phyloP scores from a whole-genome alignment of 2,329 filamentous ascomycete genomes.

The Hymenoscyphus repandus region DNA sequence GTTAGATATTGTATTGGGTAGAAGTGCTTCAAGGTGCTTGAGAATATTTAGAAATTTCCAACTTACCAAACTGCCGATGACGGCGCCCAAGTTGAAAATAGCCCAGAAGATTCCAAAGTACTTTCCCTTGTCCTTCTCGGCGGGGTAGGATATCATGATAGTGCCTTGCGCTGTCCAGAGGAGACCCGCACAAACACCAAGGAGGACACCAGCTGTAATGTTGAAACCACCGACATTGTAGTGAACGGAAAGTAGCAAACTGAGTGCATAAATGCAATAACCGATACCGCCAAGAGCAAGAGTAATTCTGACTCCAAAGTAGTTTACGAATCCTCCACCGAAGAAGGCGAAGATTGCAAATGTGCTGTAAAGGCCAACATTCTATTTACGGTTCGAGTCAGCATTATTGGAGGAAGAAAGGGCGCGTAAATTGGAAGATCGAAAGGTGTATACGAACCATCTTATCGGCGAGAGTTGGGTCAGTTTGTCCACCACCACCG shows the following conservation, averaged over 20 bases:
- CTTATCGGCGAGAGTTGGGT: slow-evolving; percentile 46
- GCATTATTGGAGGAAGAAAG: background rate
- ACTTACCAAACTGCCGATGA: slow-evolving; percentile 67
- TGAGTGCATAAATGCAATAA: slow-evolving; percentile 69
- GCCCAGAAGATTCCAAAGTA: slow-evolving; percentile 93
- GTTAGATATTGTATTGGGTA: background rate
- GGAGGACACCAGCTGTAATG: slow-evolving; percentile 69
- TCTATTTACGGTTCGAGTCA: slow-evolving; percentile 17
- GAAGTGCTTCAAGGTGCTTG: too few species aligned
- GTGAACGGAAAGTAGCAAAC: slow-evolving; percentile 67
- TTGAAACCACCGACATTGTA: slow-evolving; percentile 63
- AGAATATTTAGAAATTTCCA: background rate
- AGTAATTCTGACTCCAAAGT: slow-evolving; percentile 63
- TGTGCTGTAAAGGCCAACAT: slow-evolving; percentile 43
- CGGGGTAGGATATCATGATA: slow-evolving; percentile 87
- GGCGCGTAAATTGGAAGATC: background rate
- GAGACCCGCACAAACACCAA: slow-evolving; percentile 73
- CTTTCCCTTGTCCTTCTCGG: slow-evolving; percentile 74
- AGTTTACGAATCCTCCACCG: slow-evolving; percentile 74
- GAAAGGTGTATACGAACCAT: slow-evolving; percentile 25
- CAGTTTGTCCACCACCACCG: slow-evolving; percentile 57
- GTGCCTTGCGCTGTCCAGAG: slow-evolving; percentile 80
- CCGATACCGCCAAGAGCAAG: slow-evolving; percentile 69
- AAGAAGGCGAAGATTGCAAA: slow-evolving; percentile 60
- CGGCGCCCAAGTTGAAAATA: slow-evolving; percentile 88